Percentiles rank a stretch among this genome's conserved stretches.
phyloP scores from a whole-genome alignment of 176 grass and related monocot genomes.

The Oryza rufipogon region DNA sequence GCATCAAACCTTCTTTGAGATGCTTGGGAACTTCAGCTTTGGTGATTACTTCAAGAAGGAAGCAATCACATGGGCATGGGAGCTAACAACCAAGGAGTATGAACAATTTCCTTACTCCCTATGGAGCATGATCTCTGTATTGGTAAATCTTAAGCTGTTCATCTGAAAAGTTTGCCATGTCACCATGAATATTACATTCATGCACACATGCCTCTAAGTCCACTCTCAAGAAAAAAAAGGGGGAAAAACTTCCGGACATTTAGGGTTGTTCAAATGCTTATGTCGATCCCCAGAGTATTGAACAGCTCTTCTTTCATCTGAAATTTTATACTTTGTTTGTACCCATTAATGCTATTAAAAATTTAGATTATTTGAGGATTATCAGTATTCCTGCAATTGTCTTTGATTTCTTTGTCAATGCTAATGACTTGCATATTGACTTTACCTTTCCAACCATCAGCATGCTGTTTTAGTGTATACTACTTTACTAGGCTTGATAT shows the following conservation, averaged over 20 bases:
- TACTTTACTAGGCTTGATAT: neutral
- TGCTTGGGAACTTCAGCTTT: conserved; percentile 99
- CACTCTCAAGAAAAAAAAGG: neutral
- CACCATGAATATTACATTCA: conserved; percentile 9
- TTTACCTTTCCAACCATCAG: neutral
- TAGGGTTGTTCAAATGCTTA: conserved; percentile 13
- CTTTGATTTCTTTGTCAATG: conserved; percentile 24
- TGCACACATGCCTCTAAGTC: neutral
- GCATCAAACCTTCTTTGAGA: conserved; percentile 99
- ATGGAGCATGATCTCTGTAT: conserved; percentile 52
- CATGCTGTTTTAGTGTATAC: neutral
- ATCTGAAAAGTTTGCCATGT: conserved; percentile 37
- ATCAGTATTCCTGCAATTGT: conserved; percentile 10
- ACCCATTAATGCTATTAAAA: neutral
- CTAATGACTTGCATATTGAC: conserved; percentile 13
- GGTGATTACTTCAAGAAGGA: conserved; percentile 99
- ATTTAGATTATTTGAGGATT: conserved; percentile 6
- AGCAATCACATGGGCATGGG: conserved; percentile 89
- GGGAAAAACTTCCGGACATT: neutral
- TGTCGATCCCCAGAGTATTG: conserved; percentile 24
- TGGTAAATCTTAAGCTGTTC: conserved; percentile 70
- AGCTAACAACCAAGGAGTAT: conserved; percentile 97
- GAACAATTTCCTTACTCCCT: conserved; percentile 62
- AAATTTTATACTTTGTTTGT: conserved; percentile 13
- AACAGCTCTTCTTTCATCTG: conserved; percentile 12